These are phyloP conservation scores for Kodamaea anthophila DNA, from an alignment of 1,139 yeast genomes.

Conservation along the genomic window DNA sequence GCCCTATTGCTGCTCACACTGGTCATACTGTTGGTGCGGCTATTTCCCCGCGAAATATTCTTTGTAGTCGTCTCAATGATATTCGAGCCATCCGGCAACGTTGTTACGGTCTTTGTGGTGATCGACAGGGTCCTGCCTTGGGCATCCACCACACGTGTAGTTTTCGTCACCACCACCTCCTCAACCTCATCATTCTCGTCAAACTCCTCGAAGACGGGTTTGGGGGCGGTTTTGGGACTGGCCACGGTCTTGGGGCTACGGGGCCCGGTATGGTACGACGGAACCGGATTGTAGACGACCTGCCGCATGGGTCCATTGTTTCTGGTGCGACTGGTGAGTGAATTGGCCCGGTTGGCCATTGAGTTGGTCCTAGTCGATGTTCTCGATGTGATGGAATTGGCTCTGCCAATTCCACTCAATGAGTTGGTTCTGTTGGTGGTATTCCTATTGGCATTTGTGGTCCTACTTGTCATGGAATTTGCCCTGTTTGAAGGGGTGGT, in stretches of 20 bases:
- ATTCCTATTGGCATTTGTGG: constrained; percentile 1
- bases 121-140: constrained; percentile 38
- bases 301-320: constrained; percentile 23
- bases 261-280: constrained; percentile 22
- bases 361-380: no score
- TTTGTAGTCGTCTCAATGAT: constrained; percentile 42
- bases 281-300: constrained; percentile 33
- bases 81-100: constrained; percentile 41
- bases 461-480: no score
- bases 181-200: constrained; percentile 15
- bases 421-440: constrained; percentile 1
- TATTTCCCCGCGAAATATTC: constrained; percentile 33
- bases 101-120: constrained; percentile 37
- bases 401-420: no score
- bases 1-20: constrained; percentile 18
- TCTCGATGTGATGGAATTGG: no score
- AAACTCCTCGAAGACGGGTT: neutral
- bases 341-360: constrained; percentile 1
- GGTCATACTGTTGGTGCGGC: constrained; percentile 27
- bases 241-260: neutral
- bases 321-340: constrained; percentile 20
- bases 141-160: constrained; percentile 40
- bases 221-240: neutral
- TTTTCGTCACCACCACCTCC: constrained; percentile 32
- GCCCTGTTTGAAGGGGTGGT: no score